phyloP scores from a whole-genome alignment of 768 basidiomycete species.

The Russula virescens region DNA sequence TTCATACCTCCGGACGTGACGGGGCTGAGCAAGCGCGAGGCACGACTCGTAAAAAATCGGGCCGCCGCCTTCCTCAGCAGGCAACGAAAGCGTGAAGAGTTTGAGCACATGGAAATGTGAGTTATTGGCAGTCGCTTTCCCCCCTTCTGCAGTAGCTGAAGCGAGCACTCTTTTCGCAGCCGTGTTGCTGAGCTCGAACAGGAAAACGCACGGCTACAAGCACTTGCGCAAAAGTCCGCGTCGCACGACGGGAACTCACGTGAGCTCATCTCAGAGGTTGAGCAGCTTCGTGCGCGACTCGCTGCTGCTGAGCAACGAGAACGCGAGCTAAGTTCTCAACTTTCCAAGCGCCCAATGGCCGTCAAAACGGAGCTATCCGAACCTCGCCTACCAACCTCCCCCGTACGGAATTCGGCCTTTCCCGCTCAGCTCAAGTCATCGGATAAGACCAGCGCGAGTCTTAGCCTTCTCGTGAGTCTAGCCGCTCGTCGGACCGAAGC shows the following conservation, averaged over 20 bases:
- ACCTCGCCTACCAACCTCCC: slow-evolving; percentile 40
- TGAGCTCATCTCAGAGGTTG: slow-evolving; percentile 52
- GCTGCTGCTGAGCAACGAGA: slow-evolving; percentile 63
- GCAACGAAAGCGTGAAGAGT: slow-evolving; percentile 89
- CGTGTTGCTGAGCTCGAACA: slow-evolving; percentile 80
- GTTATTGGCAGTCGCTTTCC: slow-evolving; percentile 32
- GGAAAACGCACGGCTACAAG: slow-evolving; percentile 70
- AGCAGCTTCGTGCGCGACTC: slow-evolving; percentile 59
- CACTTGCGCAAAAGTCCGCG: slow-evolving; percentile 44
- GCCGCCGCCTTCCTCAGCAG: slow-evolving; percentile 88
- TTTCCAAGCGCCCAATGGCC: slow-evolving; percentile 36
- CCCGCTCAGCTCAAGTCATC: slow-evolving; percentile 48
- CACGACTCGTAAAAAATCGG: slow-evolving; percentile 86
- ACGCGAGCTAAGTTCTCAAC: slow-evolving; percentile 56
- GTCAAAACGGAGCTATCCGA: slow-evolving; percentile 61
- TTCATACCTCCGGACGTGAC: slow-evolving; percentile 85
- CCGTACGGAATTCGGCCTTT: slow-evolving; percentile 29
- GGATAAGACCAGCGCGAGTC: slow-evolving; percentile 42
- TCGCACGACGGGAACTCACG: slow-evolving; percentile 29
- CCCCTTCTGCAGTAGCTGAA: slow-evolving; percentile 12
- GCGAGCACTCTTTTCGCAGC: slow-evolving; percentile 35
- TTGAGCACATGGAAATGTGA: slow-evolving; percentile 86
- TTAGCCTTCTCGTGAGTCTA: slow-evolving; percentile 63
- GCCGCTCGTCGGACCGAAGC: slow-evolving; percentile 15
- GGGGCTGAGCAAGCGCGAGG: slow-evolving; percentile 85